Base-by-base conservation (phyloP, 2,329 filamentous ascomycete genomes). In the Xylariaceae sp. region DNA sequence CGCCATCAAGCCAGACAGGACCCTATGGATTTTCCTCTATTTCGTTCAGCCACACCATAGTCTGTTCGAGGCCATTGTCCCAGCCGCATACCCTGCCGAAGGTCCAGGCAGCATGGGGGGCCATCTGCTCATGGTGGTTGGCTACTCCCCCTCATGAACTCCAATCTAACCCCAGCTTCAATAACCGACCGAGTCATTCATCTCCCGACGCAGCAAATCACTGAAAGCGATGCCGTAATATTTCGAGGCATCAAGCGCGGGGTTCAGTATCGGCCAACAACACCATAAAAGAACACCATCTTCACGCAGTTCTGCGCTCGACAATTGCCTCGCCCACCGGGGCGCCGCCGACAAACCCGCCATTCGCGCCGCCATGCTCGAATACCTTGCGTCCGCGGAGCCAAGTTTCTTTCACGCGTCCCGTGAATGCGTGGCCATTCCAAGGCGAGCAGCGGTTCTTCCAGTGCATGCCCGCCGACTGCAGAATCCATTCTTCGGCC, bases 401-500 rank as follows among this genome's bases (percentile, higher is more conserved):
- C 86, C 88, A 95, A 7, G 90, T 95, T 73, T 94, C 87, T 44
- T 69, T 72, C 9, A 95, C 89, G 44, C 89, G 78, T 1, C 90
- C 90, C 35, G 74, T 77, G 55, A 96, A 83, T 24, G 71, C 74
- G 64, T 84, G 85, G 16, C 87, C 87, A 62, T 95, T 85, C 74
- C 94, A 96, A 0, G 90, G 89, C 42, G 84, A 89, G 71, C 89
- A 90, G 59, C 89, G 88, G 65, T 96, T 95, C 65, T 89, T 83
- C 78, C 95, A 98, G 52, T 93, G 77, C 89, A 98, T 95, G 37
- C 89, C 88, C 47, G 78, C 81, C 15, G 77, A 73, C 43, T 78
- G 68, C 39, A 95, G 82, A 18, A 81, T 76, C 76, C 91, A 98
- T 52, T 78, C 76, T 17, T 80, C 81, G n/a, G 74, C 68, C 49